Evolutionary conservation across 495 filamentous ascomycete species (phyloP).

Genomic region (Xylaria curta): DNA sequence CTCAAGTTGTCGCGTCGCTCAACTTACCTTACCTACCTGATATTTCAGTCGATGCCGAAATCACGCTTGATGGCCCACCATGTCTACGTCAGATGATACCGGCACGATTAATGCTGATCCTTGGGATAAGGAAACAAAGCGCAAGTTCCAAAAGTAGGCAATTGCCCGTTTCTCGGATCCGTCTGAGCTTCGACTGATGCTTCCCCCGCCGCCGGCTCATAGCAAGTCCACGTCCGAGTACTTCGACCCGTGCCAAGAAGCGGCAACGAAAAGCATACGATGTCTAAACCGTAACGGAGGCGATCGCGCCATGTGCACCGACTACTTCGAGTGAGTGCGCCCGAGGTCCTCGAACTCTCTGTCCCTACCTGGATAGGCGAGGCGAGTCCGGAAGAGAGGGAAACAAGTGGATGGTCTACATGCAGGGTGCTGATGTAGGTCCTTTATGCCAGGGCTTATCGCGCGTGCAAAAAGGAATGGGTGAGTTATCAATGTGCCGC

Average conservation of each 20-base stretch:
- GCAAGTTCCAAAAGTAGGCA: conserved; percentile 53
- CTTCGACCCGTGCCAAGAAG: conserved; percentile 93
- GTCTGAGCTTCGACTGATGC: conserved; percentile 11
- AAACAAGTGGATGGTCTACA: background rate
- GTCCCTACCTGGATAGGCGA: background rate
- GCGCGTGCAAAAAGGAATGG: conserved; percentile 94
- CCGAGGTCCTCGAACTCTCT: background rate
- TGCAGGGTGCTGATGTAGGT: conserved; percentile 33
- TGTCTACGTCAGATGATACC: conserved; percentile 37
- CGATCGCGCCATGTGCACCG: conserved; percentile 83
- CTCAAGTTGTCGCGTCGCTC: background rate
- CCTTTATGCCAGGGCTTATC: conserved; percentile 70
- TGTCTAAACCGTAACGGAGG: conserved; percentile 87
- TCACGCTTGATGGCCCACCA: conserved; percentile 21
- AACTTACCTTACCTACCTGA: background rate
- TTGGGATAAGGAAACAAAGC: conserved; percentile 51
- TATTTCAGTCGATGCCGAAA: background rate
- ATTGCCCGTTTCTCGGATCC: conserved; percentile 6
- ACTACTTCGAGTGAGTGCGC: conserved; percentile 88
- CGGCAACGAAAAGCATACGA: conserved; percentile 81
- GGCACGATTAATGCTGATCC: conserved; percentile 33
- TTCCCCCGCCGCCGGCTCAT: conserved; percentile 16
- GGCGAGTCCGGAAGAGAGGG: background rate
- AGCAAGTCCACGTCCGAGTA: conserved; percentile 87
- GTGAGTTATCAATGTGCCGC: conserved; percentile 56